A percentile compares a stretch with the other conserved stretches of the same genome.
Conservation (phyloP, 768 basidiomycete species). For the Mycena leptocephala region DNA sequence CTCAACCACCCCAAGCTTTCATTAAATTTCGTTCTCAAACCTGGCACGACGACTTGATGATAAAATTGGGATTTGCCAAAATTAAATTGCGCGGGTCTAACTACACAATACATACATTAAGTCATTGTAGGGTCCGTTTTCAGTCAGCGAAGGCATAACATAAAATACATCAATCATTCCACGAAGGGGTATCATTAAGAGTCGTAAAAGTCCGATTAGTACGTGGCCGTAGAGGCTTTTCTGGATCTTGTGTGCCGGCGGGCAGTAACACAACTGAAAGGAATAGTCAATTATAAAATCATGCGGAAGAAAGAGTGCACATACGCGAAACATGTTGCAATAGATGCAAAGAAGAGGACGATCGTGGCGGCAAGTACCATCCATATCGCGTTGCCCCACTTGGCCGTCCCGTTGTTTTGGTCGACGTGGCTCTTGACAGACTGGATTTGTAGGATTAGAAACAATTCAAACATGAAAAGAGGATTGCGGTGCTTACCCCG, state of each 20-base stretch:
- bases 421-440: constrained; percentile 32
- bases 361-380: constrained; percentile 38
- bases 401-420: constrained; percentile 18
- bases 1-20: too few species aligned
- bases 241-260: not conserved
- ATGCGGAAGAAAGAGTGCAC: not conserved
- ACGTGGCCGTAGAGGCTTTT: constrained; percentile 3
- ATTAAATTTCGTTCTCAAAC: too few species aligned
- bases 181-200: constrained; percentile 10
- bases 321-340: constrained; percentile 63
- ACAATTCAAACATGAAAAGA: not conserved
- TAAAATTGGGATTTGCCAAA: not conserved
- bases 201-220: constrained; percentile 18
- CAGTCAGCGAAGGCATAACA: not conserved
- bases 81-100: not conserved
- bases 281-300: not conserved
- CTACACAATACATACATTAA: constrained; percentile 7
- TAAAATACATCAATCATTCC: constrained; percentile 1
- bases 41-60: too few species aligned
- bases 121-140: not conserved
- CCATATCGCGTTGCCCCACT: constrained; percentile 38
- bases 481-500: constrained; percentile 32
- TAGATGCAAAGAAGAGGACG: constrained; percentile 54
- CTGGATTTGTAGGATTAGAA: not conserved
- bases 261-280: not conserved